Conservation (phyloP, 2,329 filamentous ascomycete genomes). For the Capronia americana region DNA sequence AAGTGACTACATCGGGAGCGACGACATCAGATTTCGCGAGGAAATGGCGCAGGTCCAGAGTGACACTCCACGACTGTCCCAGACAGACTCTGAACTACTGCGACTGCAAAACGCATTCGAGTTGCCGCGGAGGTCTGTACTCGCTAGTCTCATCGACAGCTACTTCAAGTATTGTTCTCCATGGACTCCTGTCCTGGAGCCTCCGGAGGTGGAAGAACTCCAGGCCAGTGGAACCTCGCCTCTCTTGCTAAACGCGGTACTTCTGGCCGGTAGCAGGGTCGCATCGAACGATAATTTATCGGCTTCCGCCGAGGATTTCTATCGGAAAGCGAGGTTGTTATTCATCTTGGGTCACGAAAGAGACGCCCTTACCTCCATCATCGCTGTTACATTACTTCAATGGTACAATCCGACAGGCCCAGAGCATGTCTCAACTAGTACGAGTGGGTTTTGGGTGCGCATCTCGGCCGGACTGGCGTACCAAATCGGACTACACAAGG, state of each 20-base stretch:
- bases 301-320: conserved; percentile 19
- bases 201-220: conserved; percentile 9
- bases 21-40: conserved; percentile 22
- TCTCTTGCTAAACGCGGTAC: conserved; percentile 22
- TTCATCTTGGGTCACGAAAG: conserved; percentile 42
- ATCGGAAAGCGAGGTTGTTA: conserved; percentile 20
- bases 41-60: conserved; percentile 11
- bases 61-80: conserved; percentile 4
- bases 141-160: conserved; percentile 21
- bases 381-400: conserved; percentile 41
- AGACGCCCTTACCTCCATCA: conserved; percentile 44
- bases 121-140: conserved; percentile 21
- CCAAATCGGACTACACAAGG: conserved; percentile 31
- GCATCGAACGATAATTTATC: conserved; percentile 10
- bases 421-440: conserved; percentile 31
- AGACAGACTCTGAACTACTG: conserved; percentile 17
- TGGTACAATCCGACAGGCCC: conserved; percentile 33
- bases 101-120: conserved; percentile 22
- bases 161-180: conserved; percentile 25
- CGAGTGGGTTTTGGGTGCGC: conserved; percentile 31
- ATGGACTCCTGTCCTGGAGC: conserved; percentile 24
- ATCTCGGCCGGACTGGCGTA: conserved; percentile 28
- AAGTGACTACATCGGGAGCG: conserved; percentile 21
- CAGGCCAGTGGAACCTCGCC: conserved; percentile 8
- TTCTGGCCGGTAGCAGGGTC: conserved; percentile 24